These are phyloP conservation scores for Ammopiptanthus mongolicus DNA, from an alignment of 306 rosid species.

Conservation along the genomic window DNA sequence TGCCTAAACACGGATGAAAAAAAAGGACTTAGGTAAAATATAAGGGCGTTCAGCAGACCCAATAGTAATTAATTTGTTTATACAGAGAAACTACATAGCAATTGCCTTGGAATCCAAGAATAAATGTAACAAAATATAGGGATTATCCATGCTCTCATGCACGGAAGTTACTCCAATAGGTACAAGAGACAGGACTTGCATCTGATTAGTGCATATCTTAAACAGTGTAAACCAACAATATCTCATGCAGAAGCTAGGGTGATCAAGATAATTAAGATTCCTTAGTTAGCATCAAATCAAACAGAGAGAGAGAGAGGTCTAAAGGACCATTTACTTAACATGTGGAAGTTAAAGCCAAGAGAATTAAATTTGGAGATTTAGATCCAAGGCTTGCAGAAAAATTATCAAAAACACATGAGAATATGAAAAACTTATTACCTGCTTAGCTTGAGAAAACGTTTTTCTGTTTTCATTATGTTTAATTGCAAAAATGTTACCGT, in stretches of 20 bases:
- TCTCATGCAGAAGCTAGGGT: neutral
- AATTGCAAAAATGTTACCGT: no score
- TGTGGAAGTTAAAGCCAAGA: neutral
- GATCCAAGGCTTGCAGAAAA: neutral
- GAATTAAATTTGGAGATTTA: neutral
- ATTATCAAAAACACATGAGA: neutral
- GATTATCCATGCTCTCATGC: neutral
- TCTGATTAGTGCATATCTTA: neutral
- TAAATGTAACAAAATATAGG: neutral
- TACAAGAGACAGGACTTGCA: neutral
- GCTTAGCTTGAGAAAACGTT: no score
- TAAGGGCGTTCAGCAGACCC: neutral
- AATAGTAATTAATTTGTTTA: neutral
- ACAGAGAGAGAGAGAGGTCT: neutral
- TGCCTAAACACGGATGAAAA: slow-evolving; percentile 28
- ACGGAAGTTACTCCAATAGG: neutral
- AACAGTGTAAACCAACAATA: neutral
- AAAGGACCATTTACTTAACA: neutral
- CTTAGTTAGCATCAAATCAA: neutral
- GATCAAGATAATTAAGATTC: neutral
- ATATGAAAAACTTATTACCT: no score
- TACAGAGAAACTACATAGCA: neutral
- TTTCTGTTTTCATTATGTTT: no score
- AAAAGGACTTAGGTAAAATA: neutral
- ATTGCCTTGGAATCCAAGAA: neutral